Conservation (phyloP, 805 yeast genomes). For the Candida palmyrensis region DNA sequence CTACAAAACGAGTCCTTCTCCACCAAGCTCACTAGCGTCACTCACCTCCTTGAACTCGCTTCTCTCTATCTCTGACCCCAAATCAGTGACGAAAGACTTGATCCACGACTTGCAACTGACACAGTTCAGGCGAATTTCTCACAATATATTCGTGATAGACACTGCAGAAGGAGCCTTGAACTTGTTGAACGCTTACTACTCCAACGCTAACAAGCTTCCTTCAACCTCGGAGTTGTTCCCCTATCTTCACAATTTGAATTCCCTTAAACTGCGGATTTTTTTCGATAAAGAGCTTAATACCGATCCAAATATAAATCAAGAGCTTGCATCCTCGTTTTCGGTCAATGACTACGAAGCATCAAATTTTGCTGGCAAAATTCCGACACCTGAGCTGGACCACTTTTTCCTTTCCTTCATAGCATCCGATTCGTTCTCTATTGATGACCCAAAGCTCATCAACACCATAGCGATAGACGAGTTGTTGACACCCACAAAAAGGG, state of each 20-base stretch:
- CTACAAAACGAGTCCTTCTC: no score
- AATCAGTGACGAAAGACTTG: no score
- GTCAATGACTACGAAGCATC: constrained; percentile 1
- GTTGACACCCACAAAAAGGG: constrained; percentile 4
- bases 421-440: no score
- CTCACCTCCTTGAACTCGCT: no score
- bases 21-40: no score
- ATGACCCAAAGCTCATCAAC: constrained; percentile 11
- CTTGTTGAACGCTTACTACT: constrained; percentile 2
- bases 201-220: constrained; percentile 10
- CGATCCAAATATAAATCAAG: constrained; percentile 4
- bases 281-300: constrained; percentile 14
- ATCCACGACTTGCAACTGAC: no score
- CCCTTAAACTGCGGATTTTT: constrained; percentile 22
- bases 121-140: not conserved
- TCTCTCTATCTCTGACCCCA: no score
- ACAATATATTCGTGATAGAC: constrained; percentile 2
- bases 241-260: constrained; percentile 28
- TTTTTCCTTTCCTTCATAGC: constrained; percentile 15
- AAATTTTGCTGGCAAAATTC: not conserved
- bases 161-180: not conserved
- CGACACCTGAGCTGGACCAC: constrained; percentile 8
- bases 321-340: constrained; percentile 6
- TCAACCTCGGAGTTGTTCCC: constrained; percentile 21
- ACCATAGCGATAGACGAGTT: constrained; percentile 14